phyloP scores from a whole-genome alignment of 768 basidiomycete genomes.

The Agaricus subrufescens region DNA sequence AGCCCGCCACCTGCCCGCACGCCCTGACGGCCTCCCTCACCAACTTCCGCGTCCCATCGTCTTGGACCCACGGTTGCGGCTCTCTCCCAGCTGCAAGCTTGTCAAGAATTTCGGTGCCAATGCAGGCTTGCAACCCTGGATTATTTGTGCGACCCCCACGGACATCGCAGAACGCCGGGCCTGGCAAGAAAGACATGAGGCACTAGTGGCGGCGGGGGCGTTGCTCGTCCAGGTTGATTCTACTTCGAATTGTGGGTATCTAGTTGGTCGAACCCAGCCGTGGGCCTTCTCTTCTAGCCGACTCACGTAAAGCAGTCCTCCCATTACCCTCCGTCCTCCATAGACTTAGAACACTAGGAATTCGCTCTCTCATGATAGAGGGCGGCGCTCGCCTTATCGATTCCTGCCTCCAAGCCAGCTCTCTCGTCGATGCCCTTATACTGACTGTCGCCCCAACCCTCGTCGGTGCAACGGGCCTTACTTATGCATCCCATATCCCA shows the following conservation, averaged over 20 bases:
- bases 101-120: constrained; percentile 57
- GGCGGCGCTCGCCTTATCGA: constrained; percentile 84
- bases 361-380: constrained; percentile 89
- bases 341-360: constrained; percentile 47
- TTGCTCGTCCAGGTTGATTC: constrained; percentile 46
- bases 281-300: constrained; percentile 14
- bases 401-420: constrained; percentile 48
- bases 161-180: constrained; percentile 14
- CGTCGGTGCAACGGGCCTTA: constrained; percentile 69
- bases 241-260: constrained; percentile 27
- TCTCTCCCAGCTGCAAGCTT: constrained; percentile 64
- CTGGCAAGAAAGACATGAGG: constrained; percentile 30
- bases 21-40: constrained; percentile 30
- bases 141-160: constrained; percentile 43
- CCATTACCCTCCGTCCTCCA: constrained; percentile 46
- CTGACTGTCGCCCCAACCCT: constrained; percentile 86
- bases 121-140: constrained; percentile 65
- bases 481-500: constrained; percentile 30
- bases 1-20: constrained; percentile 57
- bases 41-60: constrained; percentile 78
- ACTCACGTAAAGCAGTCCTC: background rate
- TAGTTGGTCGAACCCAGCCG: background rate
- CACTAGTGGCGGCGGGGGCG: constrained; percentile 65
- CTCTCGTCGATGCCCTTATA: constrained; percentile 66
- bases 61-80: constrained; percentile 71